Evolutionary conservation across 495 filamentous ascomycete genomes (phyloP), one percentile per base, ranked within the genome.

Genomic region (Podospora didyma): DNA sequence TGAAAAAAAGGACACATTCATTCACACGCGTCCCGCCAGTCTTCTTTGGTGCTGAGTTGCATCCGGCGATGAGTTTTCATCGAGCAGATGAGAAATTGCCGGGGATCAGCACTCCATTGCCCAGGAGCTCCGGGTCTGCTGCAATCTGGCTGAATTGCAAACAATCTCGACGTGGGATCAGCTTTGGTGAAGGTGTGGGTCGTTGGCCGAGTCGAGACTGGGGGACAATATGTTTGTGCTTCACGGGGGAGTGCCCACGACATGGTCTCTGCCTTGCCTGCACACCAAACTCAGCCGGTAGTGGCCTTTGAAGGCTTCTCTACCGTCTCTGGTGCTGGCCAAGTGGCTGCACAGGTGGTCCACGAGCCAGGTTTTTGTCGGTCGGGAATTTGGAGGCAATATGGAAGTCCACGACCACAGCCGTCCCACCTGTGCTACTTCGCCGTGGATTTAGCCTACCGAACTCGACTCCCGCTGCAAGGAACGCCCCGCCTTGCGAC

Each of bases 391-490:
- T 24, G 16, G 26, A 49, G 20, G 21, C 35, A 49, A 48, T 49
- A 26, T 59, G 34, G 49, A 46, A 31, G 20, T 37, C 26, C 28
- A 23, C 46, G 24, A 41, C 51, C 35, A 34, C n/a, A 22, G 14
- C 49, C 49, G n/a, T 51, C 14, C n/a, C 22, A 16, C 39, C 39
- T 49, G 10, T 11, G 28, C 49, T 26, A n/a, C n/a, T 52, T 52
- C 22, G 14, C 21, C 14, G 20, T 52, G 26, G 35, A 52, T 69
- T 69, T 66, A 69, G 63, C 64, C 63, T 69, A 59, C n/a, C 50
- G 52, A 62, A 23, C 35, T 46, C n/a, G 49, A 31, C 31, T 51
- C n/a, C 57, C 58, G 55, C 58, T 69, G 64, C 66, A 64, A 69
- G 61, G 66, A 58, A 64, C 59, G 56, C 51, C 63, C 61, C 57